Conservation (phyloP, 441 rosid genomes). For the Oxalis stricta region DNA sequence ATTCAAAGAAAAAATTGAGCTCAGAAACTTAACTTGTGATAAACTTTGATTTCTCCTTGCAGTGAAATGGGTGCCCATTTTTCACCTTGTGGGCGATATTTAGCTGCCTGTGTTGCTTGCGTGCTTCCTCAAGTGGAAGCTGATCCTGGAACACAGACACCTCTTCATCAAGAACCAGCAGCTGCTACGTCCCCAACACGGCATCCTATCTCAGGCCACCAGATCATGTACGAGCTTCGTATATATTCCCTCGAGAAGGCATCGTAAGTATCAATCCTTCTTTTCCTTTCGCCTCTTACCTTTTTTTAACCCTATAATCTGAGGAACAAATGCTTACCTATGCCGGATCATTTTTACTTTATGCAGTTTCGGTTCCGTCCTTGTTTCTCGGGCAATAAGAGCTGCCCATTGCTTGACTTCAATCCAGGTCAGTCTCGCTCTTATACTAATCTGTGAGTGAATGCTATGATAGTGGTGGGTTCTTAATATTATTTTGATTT, state of each 20-base stretch:
- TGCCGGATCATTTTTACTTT: slow-evolving; percentile 6
- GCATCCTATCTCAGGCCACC: slow-evolving; percentile 73
- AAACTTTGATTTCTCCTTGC: too few relatives aligned
- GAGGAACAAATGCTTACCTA: slow-evolving; percentile 2
- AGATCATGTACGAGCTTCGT: slow-evolving; percentile 84
- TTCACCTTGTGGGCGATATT: slow-evolving; percentile 88
- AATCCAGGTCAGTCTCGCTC: slow-evolving; percentile 59
- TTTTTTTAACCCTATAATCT: slow-evolving; percentile 4
- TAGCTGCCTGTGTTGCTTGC: slow-evolving; percentile 92
- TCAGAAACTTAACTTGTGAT: too few relatives aligned
- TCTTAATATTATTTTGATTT: slow-evolving; percentile 4
- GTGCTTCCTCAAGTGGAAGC: slow-evolving; percentile 54
- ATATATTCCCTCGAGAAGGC: slow-evolving; percentile 85
- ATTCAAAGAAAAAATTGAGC: too few relatives aligned
- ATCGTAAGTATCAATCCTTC: slow-evolving; percentile 35
- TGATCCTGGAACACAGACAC: slow-evolving; percentile 49
- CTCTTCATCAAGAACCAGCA: slow-evolving; percentile 40
- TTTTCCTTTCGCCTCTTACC: slow-evolving; percentile 1
- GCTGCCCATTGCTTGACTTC: slow-evolving; percentile 95
- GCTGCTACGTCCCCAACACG: slow-evolving; percentile 77
- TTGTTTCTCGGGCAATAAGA: slow-evolving; percentile 66
- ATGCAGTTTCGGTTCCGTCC: slow-evolving; percentile 67
- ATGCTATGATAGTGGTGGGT: slow-evolving; percentile 1
- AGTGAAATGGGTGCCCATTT: slow-evolving; percentile 99
- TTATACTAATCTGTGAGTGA: slow-evolving; percentile 1